phyloP scores from a whole-genome alignment of 176 grass and related monocot genomes.

The Phyllostachys edulis region DNA sequence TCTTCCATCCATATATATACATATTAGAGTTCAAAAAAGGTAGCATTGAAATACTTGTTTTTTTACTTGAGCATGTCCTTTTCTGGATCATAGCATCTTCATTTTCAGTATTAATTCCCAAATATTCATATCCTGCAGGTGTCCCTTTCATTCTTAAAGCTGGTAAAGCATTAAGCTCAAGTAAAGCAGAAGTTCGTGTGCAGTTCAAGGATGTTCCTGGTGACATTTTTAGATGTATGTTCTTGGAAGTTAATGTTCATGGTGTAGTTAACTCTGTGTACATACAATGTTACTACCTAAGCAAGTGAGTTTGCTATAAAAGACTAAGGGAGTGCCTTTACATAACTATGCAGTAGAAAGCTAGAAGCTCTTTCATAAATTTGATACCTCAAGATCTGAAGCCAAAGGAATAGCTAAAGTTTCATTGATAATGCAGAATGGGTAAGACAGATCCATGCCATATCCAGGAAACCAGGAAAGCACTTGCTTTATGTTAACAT shows the following conservation, averaged over 20 bases:
- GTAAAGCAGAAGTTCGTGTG: conserved; percentile 97
- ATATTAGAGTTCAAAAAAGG: not conserved
- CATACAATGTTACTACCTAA: conserved; percentile 7
- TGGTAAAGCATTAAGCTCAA: conserved; percentile 92
- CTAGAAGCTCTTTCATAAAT: conserved; percentile 13
- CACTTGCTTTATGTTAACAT: not conserved
- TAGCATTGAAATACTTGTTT: not conserved
- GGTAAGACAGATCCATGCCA: conserved; percentile 10
- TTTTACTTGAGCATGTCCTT: not conserved
- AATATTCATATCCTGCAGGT: conserved; percentile 57
- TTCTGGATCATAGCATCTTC: conserved; percentile 13
- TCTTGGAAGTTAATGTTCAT: conserved; percentile 15
- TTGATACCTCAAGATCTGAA: not conserved
- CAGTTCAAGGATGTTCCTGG: conserved; percentile 99
- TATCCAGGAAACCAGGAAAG: not conserved
- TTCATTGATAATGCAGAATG: not conserved
- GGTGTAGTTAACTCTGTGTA: not conserved
- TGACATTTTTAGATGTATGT: conserved; percentile 95
- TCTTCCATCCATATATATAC: conserved; percentile 14
- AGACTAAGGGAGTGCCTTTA: not conserved
- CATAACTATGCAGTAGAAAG: conserved; percentile 31
- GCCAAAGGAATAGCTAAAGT: conserved; percentile 6
- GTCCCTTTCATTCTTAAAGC: conserved; percentile 99
- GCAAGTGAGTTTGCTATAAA: not conserved
- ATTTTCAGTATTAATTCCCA: conserved; percentile 8